phyloP scores from a whole-genome alignment of 2,329 filamentous ascomycete species.

The Gaeumannomyces sp. region DNA sequence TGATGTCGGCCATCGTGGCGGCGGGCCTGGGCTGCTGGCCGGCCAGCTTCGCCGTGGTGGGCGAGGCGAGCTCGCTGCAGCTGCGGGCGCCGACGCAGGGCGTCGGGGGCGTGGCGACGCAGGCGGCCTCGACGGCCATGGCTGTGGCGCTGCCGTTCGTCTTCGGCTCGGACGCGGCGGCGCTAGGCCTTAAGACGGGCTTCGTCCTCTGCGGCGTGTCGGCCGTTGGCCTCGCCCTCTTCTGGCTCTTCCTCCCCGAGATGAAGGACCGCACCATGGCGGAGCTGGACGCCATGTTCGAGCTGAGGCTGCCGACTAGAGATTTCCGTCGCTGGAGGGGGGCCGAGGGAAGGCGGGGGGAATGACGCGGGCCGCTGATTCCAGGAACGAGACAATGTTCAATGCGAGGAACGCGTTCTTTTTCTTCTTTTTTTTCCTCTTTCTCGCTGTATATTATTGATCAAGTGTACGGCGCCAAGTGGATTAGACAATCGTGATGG shows the following conservation, averaged over 20 bases:
- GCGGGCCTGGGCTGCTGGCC: slow-evolving; percentile 4
- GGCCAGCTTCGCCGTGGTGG: slow-evolving; percentile 2
- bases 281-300: slow-evolving; percentile 20
- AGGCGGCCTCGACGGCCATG: slow-evolving; percentile 13
- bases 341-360: too few relatives aligned
- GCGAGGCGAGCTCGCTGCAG: slow-evolving; percentile 5
- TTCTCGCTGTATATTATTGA: too few relatives aligned
- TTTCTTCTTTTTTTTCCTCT: too few relatives aligned
- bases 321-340: background rate
- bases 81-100: slow-evolving; percentile 3
- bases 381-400: too few relatives aligned
- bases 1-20: background rate
- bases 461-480: too few relatives aligned
- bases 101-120: slow-evolving; percentile 20
- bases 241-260: slow-evolving; percentile 13
- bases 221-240: slow-evolving; percentile 14
- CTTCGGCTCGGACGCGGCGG: background rate
- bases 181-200: background rate
- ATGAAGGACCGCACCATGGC: slow-evolving; percentile 20
- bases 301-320: slow-evolving; percentile 16
- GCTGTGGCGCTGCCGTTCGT: slow-evolving; percentile 1
- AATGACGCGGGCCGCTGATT: too few relatives aligned
- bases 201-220: background rate
- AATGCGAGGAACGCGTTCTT: too few relatives aligned
- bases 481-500: too few relatives aligned